Percentiles rank a stretch among this genome's conserved stretches.
Evolutionary conservation across 257 asterid genomes (phyloP).

Genomic region (Penstemon davidsonii): DNA sequence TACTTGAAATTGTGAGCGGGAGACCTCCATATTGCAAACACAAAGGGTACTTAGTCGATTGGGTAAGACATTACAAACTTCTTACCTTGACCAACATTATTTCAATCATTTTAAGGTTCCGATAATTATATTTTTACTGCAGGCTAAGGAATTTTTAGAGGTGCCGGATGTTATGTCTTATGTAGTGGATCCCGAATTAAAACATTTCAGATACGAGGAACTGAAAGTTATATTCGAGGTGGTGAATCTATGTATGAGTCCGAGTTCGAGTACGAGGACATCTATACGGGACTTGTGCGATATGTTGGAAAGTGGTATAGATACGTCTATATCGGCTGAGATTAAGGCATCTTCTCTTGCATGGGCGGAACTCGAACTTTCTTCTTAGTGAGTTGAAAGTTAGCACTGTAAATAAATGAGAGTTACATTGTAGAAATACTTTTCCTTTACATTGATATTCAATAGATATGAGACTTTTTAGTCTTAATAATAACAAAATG

Average conservation of each 20-base stretch:
- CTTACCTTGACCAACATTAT: not conserved
- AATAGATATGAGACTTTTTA: no score
- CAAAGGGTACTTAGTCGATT: conserved; percentile 76
- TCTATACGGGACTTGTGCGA: conserved; percentile 64
- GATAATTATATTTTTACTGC: conserved; percentile 14
- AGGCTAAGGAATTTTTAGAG: conserved; percentile 82
- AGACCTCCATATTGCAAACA: conserved; percentile 86
- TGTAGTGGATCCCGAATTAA: conserved; percentile 77
- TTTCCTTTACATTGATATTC: not conserved
- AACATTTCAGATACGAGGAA: conserved; percentile 74
- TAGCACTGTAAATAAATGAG: conserved; percentile 39
- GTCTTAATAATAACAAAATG: no score
- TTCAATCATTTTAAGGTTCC: no score
- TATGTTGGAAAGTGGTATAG: conserved; percentile 67
- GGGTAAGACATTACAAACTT: conserved; percentile 51
- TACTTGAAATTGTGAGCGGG: conserved; percentile 86
- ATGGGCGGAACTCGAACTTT: conserved; percentile 93
- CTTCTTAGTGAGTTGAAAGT: conserved; percentile 44
- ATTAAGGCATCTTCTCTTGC: conserved; percentile 74
- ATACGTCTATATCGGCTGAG: conserved; percentile 67
- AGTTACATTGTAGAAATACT: conserved; percentile 14
- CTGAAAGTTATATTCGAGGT: conserved; percentile 75
- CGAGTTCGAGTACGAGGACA: conserved; percentile 43
- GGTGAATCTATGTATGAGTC: conserved; percentile 56
- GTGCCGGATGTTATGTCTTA: conserved; percentile 51